Evolutionary conservation across 768 basidiomycete genomes (phyloP).

Genomic region (Xerocomellus chrysenteron): DNA sequence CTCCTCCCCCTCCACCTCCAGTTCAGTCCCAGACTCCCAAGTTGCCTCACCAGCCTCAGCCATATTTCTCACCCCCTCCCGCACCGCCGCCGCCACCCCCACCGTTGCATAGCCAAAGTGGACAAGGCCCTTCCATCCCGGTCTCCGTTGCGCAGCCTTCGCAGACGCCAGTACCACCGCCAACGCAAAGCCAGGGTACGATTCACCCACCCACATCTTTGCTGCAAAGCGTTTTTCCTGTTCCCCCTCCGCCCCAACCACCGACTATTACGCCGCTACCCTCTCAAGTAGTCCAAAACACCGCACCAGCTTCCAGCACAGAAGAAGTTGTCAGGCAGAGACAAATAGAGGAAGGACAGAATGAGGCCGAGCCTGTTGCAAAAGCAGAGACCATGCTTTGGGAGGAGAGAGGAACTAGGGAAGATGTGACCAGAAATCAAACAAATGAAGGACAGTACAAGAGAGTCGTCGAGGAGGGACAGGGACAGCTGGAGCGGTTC

Average conservation of each 20-base stretch:
- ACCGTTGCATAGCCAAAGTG: conserved; percentile 7
- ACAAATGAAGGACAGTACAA: conserved; percentile 17
- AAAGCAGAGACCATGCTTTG: not conserved
- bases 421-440: not conserved
- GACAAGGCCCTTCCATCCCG: not conserved
- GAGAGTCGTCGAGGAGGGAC: conserved; percentile 18
- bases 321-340: conserved; percentile 39
- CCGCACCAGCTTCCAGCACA: conserved; percentile 15
- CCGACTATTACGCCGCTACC: conserved; percentile 21
- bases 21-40: conserved; percentile 16
- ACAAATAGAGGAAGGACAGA: conserved; percentile 37
- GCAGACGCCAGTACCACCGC: not conserved
- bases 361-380: not conserved
- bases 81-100: conserved; percentile 17
- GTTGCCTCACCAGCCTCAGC: conserved; percentile 20
- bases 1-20: conserved; percentile 20
- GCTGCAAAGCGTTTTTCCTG: not conserved
- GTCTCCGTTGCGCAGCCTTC: conserved; percentile 1
- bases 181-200: conserved; percentile 6
- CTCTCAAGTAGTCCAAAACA: conserved; percentile 6
- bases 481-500: not conserved
- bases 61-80: conserved; percentile 21
- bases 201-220: conserved; percentile 5
- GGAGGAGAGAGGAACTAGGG: not conserved
- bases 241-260: conserved; percentile 15